Evolutionary conservation across 306 rosid genomes (phyloP), one percentile per base, ranked within the genome.

Genomic region (Quercus parvula): DNA sequence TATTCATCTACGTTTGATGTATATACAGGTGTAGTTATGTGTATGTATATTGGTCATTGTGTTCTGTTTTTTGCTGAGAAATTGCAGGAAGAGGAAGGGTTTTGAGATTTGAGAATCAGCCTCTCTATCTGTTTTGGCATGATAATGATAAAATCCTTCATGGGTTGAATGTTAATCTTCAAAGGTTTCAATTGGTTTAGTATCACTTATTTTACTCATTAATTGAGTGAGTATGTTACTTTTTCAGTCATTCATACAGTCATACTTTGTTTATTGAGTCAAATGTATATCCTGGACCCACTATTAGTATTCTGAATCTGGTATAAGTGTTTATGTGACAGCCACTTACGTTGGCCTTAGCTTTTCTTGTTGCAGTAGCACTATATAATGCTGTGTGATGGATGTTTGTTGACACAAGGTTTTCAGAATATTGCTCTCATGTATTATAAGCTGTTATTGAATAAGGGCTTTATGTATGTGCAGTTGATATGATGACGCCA

Each of bases 401-500:
- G 17, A 24, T 61, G 33, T 25, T 25, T 61, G 31, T 61, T 12
- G 18, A 12, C 27, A 11, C 33, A 68, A 19, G 49, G 27, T 10
- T 68, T n/a, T 6, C 1, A 33, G n/a, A 30, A 59, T 71, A 14
- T 46, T 67, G 54, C 46, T 58, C 64, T 7, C 28, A 12, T 67
- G 13, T 13, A 18, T 22, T 59, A 46, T 74, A 10, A n/a, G 33
- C 28, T 66, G 35, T 41, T 0, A 46, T 15, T 73, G 9, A 78
- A n/a, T 71, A 14, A 59, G 51, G 35, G 17, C 10, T 80, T 58
- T 78, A 12, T 67, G 58, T 72, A 49, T 81, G 13, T 84, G 81
- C 92, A 91, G 98, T 90, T 86, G 95, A 91, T 25, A 81, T 86
- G 49, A 86, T 94, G 97, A 85, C 82, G 74, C 86, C 90, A 1